Evolutionary conservation across 768 basidiomycete genomes (phyloP), one percentile per base, ranked within the genome.

Genomic region (Lactifluus piperatus): DNA sequence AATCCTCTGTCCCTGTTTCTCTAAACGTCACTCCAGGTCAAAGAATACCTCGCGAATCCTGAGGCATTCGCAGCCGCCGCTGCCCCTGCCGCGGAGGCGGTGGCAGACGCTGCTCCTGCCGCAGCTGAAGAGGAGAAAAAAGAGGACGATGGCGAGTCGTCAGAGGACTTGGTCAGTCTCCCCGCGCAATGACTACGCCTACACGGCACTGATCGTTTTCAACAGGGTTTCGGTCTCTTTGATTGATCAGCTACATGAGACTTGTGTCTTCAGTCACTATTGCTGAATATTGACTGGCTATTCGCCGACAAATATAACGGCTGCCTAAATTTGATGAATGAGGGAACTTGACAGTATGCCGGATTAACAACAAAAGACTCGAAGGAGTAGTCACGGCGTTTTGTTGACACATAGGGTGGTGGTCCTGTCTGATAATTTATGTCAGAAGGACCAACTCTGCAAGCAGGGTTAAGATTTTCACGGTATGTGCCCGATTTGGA

Each of bases 21-120:
- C 71, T 67, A 65, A 67, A 62, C 32, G 26, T 44, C 62, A 47
- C 49, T 66, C 34, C 66, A 94, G 92, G 83, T 88, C 75, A 97
- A 97, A 81, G 95, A 90, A 70, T 91, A 87, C 78, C 85, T 98
- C 67, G 97, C 86, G 71, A 97, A 98, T 82, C 95, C 97, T 51
- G 94, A 97, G 55, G 95, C 94, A n/a, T 99, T 95, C 68, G 93
- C 89, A 56, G 86, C 75, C 60, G 89, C 88, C 37, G 86, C 86
- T 54, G 79, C 90, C 51, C 78, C 77, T 55, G 82, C 77, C 24
- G 77, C 74, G 26, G 77, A 75, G 46, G 73, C 76, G 41, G 73
- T 75, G 29, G 76, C 83, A 45, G 77, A 82, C 32, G 74, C 79
- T 51, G 77, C 82, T 45, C 81, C 80, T 50, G 83, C 78, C 36